These are phyloP conservation scores for Trametes coccinea DNA, from an alignment of 768 basidiomycete genomes.

Conservation along the genomic window DNA sequence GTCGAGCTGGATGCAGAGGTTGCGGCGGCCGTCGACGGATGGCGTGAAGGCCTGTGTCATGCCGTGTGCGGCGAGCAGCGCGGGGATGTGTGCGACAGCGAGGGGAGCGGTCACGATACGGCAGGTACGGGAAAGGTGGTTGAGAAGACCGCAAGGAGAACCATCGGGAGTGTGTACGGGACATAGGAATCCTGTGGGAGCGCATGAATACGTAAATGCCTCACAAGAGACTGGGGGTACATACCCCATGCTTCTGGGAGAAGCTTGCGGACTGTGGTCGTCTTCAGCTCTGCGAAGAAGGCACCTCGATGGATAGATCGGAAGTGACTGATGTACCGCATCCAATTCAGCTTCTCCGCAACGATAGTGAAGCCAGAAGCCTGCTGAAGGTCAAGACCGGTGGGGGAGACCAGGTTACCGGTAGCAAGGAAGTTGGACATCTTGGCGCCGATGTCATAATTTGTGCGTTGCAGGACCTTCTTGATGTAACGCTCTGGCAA, in stretches of 20 bases:
- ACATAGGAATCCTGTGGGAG: slow-evolving; percentile 80
- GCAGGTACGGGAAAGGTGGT: slow-evolving; percentile 93
- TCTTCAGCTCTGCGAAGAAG: slow-evolving; percentile 98
- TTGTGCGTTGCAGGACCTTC: slow-evolving; percentile 73
- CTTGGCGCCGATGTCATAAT: slow-evolving; percentile 89
- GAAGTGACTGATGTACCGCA: slow-evolving; percentile 98
- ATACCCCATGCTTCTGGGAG: slow-evolving; percentile 97
- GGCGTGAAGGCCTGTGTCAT: slow-evolving; percentile 91
- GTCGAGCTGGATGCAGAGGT: slow-evolving; percentile 91
- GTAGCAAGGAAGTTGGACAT: slow-evolving; percentile 96
- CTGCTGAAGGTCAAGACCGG: slow-evolving; percentile 95
- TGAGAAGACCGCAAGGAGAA: slow-evolving; percentile 94
- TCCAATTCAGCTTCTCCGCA: slow-evolving; percentile 98
- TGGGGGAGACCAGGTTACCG: slow-evolving; percentile 91
- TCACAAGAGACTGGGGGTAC: slow-evolving; percentile 21
- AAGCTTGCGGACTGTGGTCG: slow-evolving; percentile 94
- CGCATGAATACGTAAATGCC: slow-evolving; percentile 7
- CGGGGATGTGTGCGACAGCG: slow-evolving; percentile 74
- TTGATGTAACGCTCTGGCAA: slow-evolving; percentile 74
- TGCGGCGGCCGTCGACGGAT: slow-evolving; percentile 77
- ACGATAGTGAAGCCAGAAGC: slow-evolving; percentile 98
- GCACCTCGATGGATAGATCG: slow-evolving; percentile 98
- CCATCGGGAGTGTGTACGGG: slow-evolving; percentile 99
- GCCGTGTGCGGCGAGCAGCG: slow-evolving; percentile 80
- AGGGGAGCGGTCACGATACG: slow-evolving; percentile 83